phyloP scores from a whole-genome alignment of 441 rosid species.

The Syzygium syzygioides region DNA sequence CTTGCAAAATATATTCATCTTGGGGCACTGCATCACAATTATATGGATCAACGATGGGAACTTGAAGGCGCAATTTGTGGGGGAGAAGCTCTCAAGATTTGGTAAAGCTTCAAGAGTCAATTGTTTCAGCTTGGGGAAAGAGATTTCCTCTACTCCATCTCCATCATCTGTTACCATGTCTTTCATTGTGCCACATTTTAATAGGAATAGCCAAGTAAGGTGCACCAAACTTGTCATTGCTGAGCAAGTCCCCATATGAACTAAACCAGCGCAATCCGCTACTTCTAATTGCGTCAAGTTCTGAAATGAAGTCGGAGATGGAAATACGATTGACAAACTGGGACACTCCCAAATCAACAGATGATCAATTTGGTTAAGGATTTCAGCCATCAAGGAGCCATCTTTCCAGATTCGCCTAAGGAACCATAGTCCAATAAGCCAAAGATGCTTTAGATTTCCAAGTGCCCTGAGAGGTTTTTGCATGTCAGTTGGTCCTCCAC shows the following conservation, averaged over 20 bases:
- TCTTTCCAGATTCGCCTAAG: too few relatives aligned
- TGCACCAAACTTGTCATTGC: too few relatives aligned
- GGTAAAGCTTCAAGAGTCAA: background rate
- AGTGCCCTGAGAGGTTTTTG: too few relatives aligned
- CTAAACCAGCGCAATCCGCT: too few relatives aligned
- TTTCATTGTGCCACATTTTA: background rate
- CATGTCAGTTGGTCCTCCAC: too few relatives aligned
- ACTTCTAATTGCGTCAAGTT: too few relatives aligned
- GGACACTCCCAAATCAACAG: accelerated
- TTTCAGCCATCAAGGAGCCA: too few relatives aligned
- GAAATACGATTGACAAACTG: too few relatives aligned
- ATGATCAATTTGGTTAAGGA: too few relatives aligned
- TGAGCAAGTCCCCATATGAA: too few relatives aligned
- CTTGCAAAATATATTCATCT: background rate
- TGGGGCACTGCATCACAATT: background rate
- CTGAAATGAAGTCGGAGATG: too few relatives aligned
- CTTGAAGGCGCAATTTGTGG: background rate
- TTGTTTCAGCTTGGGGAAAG: background rate
- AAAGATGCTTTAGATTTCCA: too few relatives aligned
- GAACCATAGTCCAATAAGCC: accelerated
- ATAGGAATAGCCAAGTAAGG: background rate
- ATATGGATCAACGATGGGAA: background rate
- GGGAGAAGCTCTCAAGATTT: background rate
- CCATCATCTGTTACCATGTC: background rate
- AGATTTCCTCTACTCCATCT: background rate